These are phyloP conservation scores for Ramaria sp. DNA, from an alignment of 768 basidiomycete genomes.

Conservation along the genomic window DNA sequence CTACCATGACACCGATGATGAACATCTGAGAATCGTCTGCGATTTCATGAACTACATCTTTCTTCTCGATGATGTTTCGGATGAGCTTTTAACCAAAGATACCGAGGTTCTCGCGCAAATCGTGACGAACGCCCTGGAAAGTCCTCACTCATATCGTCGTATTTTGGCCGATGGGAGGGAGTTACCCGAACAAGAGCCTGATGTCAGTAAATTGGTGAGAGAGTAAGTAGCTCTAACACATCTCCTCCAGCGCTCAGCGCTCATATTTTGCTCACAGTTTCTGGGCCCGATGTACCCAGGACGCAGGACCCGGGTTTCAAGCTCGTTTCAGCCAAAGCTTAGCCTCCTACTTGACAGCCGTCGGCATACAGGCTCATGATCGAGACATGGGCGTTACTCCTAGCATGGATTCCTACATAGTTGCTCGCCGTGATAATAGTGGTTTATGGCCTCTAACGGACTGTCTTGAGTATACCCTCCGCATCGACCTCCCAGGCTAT, in stretches of 20 bases:
- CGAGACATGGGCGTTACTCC: slow-evolving; percentile 27
- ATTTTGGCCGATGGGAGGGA: slow-evolving; percentile 3
- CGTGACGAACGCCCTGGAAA: slow-evolving; percentile 20
- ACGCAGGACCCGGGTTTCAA: slow-evolving; percentile 28
- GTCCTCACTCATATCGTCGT: slow-evolving; percentile 18
- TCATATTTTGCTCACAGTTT: slow-evolving; percentile 17
- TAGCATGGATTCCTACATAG: slow-evolving; percentile 44
- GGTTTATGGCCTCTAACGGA: slow-evolving; percentile 41
- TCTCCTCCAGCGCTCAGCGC: no score
- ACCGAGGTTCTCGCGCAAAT: slow-evolving; percentile 15
- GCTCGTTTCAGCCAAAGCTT: slow-evolving; percentile 30
- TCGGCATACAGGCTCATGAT: slow-evolving; percentile 32
- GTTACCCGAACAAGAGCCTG: slow-evolving; percentile 20
- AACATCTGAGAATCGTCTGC: slow-evolving; percentile 51
- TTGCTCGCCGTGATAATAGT: slow-evolving; percentile 41
- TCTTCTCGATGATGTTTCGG: slow-evolving; percentile 16
- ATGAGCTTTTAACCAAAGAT: slow-evolving; percentile 7
- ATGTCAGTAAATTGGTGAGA: slow-evolving; percentile 21
- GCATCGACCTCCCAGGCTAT: slow-evolving; percentile 42
- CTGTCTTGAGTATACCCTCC: slow-evolving; percentile 43
- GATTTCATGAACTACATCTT: slow-evolving; percentile 52
- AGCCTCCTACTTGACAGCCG: slow-evolving; percentile 31
- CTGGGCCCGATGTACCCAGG: slow-evolving; percentile 27
- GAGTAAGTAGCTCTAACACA: slow-evolving; percentile 22
- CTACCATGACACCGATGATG: slow-evolving; percentile 45